Evolutionary conservation across 2,329 filamentous ascomycete species (phyloP).

Genomic region (Penicillium sp.): DNA sequence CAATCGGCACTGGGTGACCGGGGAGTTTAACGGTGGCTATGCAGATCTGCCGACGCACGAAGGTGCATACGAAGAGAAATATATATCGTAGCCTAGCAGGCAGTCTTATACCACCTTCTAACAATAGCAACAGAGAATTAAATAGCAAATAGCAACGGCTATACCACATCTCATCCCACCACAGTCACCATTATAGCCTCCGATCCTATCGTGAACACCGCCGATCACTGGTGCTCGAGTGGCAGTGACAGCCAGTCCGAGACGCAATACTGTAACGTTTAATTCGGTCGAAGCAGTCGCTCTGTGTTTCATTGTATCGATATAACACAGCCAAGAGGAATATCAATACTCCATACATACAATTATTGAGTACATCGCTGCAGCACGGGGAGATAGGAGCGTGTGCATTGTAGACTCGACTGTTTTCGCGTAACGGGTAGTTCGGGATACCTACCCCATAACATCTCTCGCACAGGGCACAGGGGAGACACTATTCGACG

Average conservation of each 20-base stretch:
- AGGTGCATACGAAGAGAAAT: background rate
- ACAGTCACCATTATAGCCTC: background rate
- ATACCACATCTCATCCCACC: background rate
- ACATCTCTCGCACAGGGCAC: background rate
- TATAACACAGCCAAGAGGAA: conserved; percentile 1
- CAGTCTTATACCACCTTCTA: conserved; percentile 1
- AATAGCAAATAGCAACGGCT: background rate
- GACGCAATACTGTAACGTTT: conserved; percentile 1
- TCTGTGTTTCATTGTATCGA: background rate
- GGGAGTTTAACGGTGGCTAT: conserved; percentile 7
- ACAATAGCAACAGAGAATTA: background rate
- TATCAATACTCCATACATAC: background rate
- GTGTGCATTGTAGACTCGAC: conserved; percentile 3
- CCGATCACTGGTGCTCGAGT: background rate
- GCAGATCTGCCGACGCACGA: conserved; percentile 1
- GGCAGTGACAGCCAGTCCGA: conserved; percentile 3
- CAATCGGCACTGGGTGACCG: background rate
- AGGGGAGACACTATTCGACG: background rate
- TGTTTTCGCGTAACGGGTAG: background rate
- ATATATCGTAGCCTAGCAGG: conserved; percentile 7
- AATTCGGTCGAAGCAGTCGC: background rate
- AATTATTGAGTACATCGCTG: background rate
- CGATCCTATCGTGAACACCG: background rate
- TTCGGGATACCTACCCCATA: conserved; percentile 1
- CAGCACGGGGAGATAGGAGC: background rate